These are phyloP conservation scores for Sugiyamaella japonica DNA, from an alignment of 1,139 yeast species.

Conservation along the genomic window DNA sequence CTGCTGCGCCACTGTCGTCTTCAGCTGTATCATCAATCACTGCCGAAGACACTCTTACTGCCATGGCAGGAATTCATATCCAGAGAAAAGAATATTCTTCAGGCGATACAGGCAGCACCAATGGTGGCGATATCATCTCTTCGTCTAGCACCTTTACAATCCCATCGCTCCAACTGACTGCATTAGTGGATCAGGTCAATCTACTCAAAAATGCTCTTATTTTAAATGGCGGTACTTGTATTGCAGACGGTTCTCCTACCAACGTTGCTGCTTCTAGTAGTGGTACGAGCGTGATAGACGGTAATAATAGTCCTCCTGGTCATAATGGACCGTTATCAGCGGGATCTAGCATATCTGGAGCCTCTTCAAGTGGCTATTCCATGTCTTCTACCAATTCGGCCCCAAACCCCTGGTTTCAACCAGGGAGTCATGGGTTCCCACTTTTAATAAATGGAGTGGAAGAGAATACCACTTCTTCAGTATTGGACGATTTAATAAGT, in stretches of 20 bases:
- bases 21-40: conserved; percentile 8
- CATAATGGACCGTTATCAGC: not conserved
- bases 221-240: conserved; percentile 1
- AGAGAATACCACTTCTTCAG: not conserved
- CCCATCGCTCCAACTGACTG: conserved; percentile 20
- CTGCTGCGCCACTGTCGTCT: not conserved
- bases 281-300: not conserved
- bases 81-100: conserved; percentile 2
- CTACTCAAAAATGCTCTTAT: conserved; percentile 18
- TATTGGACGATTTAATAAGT: conserved; percentile 8
- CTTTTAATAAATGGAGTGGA: not conserved
- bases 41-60: conserved; percentile 10
- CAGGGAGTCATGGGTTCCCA: conserved; percentile 10
- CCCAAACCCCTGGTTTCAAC: conserved; percentile 12
- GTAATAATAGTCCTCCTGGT: not conserved
- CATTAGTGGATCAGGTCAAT: conserved; percentile 19
- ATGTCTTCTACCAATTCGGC: not conserved
- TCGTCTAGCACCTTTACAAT: conserved; percentile 4
- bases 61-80: conserved; percentile 14
- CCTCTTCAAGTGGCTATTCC: conserved; percentile 1
- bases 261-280: not conserved
- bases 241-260: not conserved
- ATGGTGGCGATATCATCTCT: conserved; percentile 3
- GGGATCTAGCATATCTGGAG: not conserved
- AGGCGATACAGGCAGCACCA: not conserved